Evolutionary conservation across 805 yeast species (phyloP), one percentile per base, ranked within the genome.

Genomic region (Blastobotrys attinorum): DNA sequence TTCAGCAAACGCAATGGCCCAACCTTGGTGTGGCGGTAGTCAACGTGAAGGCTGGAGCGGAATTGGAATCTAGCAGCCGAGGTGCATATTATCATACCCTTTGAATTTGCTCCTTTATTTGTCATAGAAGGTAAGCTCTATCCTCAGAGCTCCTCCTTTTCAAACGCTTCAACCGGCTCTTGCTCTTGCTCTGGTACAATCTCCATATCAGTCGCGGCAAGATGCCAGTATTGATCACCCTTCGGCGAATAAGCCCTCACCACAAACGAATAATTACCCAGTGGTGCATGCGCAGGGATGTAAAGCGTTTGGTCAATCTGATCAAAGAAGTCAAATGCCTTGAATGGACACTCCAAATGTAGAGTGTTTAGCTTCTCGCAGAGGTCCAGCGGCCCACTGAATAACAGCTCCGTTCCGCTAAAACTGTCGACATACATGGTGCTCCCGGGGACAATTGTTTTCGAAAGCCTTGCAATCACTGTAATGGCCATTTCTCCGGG

Each of bases 361-460:
- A 57, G 61, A 44, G 47, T 51, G 4, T 32, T 37, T 22, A 59
- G 36, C 40, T 59, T 53, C 10, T 53, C 53, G 42, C 65, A 61
- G 16, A 61, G 22, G 16, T 50, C 52, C 15, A 57, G 25, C 8
- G 50, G 40, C 0, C 56, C 61, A 16, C 48, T 42, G 39, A 42
- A 56, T 5, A 47, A 35, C 20, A 22, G 22, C 6, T 48, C 36
- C 21, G 37, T 35, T 21, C 41, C 40, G 37, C 51, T 55, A 39
- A 44, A 59, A 22, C 56, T 44, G 17, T 31, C 36, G 16, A 61
- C 35, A 11, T 54, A 46, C 23, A 61, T 44, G 3, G 23, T 31
- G 21, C 56, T 42, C 6, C 50, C 57, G 23, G 42, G 34, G 1
- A 60, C 62, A 4, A 61, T 36, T 6, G 49, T 51, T 8, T 33